Conservation (phyloP, 768 basidiomycete genomes). For the Leccinum olivaceopallidum region DNA sequence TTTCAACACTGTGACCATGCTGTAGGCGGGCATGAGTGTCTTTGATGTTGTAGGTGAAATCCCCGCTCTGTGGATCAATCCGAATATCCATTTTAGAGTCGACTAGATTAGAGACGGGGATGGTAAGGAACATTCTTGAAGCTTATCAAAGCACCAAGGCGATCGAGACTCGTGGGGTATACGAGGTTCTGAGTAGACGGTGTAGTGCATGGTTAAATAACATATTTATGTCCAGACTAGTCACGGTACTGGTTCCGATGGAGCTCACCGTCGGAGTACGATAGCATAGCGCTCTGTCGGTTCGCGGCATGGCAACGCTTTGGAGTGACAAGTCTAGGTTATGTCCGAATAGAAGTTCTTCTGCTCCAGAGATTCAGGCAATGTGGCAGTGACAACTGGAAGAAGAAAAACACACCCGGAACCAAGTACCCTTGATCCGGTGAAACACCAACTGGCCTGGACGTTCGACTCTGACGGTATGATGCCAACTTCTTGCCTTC, state of each 20-base stretch:
- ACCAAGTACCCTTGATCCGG: not conserved
- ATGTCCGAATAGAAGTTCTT: not conserved
- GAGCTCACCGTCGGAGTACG: not conserved
- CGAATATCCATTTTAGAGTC: not conserved
- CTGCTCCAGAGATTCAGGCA: not conserved
- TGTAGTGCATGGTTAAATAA: not conserved
- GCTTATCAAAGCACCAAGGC: not conserved
- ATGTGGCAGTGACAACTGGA: not conserved
- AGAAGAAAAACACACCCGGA: not conserved
- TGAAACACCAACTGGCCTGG: not conserved
- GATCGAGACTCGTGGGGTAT: not conserved
- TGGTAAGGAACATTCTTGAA: slow-evolving; percentile 4
- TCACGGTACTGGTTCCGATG: not conserved
- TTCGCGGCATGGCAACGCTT: not conserved
- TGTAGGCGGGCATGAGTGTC: not conserved
- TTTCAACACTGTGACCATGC: not conserved
- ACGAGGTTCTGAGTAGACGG: not conserved
- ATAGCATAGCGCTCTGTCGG: not conserved
- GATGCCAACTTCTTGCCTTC: not conserved
- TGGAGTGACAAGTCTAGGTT: not conserved
- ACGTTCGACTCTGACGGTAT: not conserved
- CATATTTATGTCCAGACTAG: not conserved
- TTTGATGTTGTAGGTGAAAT: slow-evolving; percentile 1
- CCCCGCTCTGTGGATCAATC: slow-evolving; percentile 2
- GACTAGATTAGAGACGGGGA: not conserved